A percentile compares a stretch with the other conserved stretches of the same genome.
Evolutionary conservation across 306 rosid genomes (phyloP).

Genomic region (Biancaea sappan): DNA sequence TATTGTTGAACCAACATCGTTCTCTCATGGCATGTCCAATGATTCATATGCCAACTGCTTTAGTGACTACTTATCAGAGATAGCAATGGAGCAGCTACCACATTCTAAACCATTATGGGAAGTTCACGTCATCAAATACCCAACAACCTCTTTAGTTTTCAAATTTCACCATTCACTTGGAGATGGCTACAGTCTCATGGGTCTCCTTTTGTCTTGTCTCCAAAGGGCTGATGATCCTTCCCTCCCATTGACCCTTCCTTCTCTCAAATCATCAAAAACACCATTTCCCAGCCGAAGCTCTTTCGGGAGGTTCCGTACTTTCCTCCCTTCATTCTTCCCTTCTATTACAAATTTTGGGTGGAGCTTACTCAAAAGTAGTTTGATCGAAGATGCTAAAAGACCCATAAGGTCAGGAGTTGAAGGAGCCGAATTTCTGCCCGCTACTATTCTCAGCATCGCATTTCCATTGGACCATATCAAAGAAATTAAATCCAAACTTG

Average conservation of each 20-base stretch:
- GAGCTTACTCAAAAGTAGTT: slow-evolving; percentile 1
- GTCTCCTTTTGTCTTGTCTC: background rate
- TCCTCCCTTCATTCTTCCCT: background rate
- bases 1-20: background rate
- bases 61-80: background rate
- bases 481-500: slow-evolving; percentile 33
- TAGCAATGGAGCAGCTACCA: background rate
- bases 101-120: background rate
- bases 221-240: background rate
- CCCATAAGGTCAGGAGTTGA: slow-evolving; percentile 39
- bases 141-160: background rate
- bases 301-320: background rate
- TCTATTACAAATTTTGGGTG: slow-evolving; percentile 9
- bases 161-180: background rate
- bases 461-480: slow-evolving; percentile 37
- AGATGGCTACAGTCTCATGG: slow-evolving; percentile 2
- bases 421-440: background rate
- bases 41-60: background rate
- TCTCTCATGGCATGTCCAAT: background rate
- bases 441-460: background rate
- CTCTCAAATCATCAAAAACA: background rate
- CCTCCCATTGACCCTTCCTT: background rate
- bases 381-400: slow-evolving; percentile 36
- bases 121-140: background rate
- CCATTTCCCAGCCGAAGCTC: background rate